Evolutionary conservation across 345 rosid genomes (phyloP), one percentile per base, ranked within the genome.

Genomic region (Linum tenue): DNA sequence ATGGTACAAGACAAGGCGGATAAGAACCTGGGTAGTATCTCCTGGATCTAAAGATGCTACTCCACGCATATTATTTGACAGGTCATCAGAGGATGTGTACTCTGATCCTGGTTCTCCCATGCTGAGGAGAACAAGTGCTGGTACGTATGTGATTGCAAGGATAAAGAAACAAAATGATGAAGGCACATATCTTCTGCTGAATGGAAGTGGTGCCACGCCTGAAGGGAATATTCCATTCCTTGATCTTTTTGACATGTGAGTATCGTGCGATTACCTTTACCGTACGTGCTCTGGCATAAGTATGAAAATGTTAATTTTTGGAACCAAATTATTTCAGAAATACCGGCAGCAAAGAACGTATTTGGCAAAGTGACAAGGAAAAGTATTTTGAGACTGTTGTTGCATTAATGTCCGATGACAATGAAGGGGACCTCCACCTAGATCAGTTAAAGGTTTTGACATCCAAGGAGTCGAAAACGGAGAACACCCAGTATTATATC

Each of bases 71-170:
- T 77, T 94, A 71, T 94, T 94, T 80, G 97, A 94, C 76, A 82
- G 99, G 73, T 94, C 99, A 74, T 94, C 91, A 1, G 99, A 94
- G 75, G 97, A 94, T 80, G 97, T 83, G 63, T 94, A 94, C 76
- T 88, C 99, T n/a, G 99, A 94, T 75, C 99, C 99, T 74, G 97
- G 99, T 51, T 90, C 97, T 60, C 89, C 99, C 53, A 85, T 94
- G 96, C 72, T 82, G 75, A 86, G 96, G 69, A 94, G 97, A 82
- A 88, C 96, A 6, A 65, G 72, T 51, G 57, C 81, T 63, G 97
- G 92, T 36, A 86, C 82, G 14, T 90, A 90, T 60, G 91, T 94
- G 69, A 87, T 94, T 73, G 99, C 99, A 64, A 90, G 75, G 76
- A 63, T 88, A 63, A 88, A 84, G 85, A 94, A 90, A 70, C 91